A percentile compares a stretch with the other conserved stretches of the same genome.
Conservation (phyloP, 225 moss, liverwort and hornwort genomes). For the Pseudisothecium myosuroides region DNA sequence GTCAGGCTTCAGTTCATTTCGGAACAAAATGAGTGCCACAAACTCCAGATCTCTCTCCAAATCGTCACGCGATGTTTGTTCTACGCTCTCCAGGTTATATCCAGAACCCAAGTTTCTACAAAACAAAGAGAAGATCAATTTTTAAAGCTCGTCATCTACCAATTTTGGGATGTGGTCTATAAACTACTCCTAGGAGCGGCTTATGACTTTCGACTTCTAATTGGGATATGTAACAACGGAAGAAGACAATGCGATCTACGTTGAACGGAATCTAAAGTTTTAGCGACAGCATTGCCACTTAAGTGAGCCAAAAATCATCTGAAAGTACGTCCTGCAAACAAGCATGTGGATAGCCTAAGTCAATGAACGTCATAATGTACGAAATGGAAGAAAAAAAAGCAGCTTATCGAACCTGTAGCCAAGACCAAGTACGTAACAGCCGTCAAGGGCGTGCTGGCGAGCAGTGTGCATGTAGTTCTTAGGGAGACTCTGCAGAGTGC, state of each 20-base stretch:
- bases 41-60: conserved; percentile 56
- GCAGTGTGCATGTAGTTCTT: conserved; percentile 42
- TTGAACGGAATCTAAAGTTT: neutral
- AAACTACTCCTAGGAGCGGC: neutral
- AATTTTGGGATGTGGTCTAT: neutral
- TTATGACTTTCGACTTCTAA: neutral
- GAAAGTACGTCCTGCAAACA: too few relatives aligned
- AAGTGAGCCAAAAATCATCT: too few relatives aligned
- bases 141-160: neutral
- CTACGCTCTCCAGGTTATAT: conserved; percentile 19
- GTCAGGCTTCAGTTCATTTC: conserved; percentile 69
- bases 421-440: conserved; percentile 83
- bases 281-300: too few relatives aligned
- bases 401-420: conserved; percentile 42
- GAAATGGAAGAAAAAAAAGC: neutral
- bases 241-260: neutral
- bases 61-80: conserved; percentile 41
- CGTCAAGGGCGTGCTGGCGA: conserved; percentile 61
- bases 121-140: neutral
- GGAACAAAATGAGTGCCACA: conserved; percentile 58
- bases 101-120: conserved; percentile 33
- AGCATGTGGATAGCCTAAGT: too few relatives aligned
- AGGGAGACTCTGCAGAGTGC: conserved; percentile 35
- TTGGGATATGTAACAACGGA: neutral
- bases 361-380: too few relatives aligned